phyloP scores from a whole-genome alignment of 2,329 filamentous ascomycete species.

The Phaeosphaeriaceae sp. region DNA sequence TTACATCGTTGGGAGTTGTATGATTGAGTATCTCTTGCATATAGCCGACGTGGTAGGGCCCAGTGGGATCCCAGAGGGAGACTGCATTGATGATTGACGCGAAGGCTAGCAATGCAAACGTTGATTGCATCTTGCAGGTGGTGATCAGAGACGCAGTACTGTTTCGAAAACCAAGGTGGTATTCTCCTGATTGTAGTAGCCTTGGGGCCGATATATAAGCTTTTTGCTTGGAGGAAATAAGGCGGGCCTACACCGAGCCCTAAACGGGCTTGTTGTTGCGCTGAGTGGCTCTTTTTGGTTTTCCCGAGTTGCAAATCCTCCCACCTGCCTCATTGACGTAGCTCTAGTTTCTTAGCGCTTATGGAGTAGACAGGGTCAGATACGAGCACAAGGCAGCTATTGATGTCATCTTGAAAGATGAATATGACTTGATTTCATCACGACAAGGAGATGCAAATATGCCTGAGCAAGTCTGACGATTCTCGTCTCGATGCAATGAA shows the following conservation, averaged over 20 bases:
- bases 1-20: constrained; percentile 28
- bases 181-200: background rate
- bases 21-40: constrained; percentile 34
- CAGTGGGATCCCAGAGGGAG: constrained; percentile 10
- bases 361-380: background rate
- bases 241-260: background rate
- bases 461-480: too few species aligned
- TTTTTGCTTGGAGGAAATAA: background rate
- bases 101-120: background rate
- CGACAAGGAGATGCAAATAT: too few species aligned
- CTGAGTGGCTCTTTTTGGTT: background rate
- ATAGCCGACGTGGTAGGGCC: constrained; percentile 30
- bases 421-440: too few species aligned
- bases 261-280: background rate
- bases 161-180: too few species aligned
- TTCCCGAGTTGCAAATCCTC: background rate
- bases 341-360: background rate
- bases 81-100: background rate
- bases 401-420: background rate
- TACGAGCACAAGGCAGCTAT: background rate
- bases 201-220: background rate
- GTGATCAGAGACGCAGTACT: too few species aligned
- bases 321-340: background rate
- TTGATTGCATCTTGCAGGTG: background rate
- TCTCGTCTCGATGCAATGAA: too few species aligned